Conservation (phyloP, 2,329 filamentous ascomycete species). For the Ascochyta lentis region DNA sequence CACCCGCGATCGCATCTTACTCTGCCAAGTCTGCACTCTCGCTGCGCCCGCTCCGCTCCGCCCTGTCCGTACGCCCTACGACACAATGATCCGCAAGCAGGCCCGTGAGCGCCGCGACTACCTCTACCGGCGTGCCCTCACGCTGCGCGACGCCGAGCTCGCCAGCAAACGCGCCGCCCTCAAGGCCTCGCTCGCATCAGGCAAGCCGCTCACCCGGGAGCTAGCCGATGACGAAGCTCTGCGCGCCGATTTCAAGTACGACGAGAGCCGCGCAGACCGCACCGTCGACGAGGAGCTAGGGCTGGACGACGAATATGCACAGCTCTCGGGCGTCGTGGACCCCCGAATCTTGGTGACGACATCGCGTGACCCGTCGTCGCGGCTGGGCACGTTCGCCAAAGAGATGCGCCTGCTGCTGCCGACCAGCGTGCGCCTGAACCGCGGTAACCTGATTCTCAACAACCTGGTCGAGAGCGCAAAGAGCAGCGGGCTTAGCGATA, state of each 20-base stretch:
- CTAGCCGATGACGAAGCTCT: slow-evolving; percentile 87
- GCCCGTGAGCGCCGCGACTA: slow-evolving; percentile 83
- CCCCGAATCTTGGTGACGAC: slow-evolving; percentile 90
- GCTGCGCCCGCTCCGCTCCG: too few relatives aligned
- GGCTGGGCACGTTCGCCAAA: slow-evolving; percentile 89
- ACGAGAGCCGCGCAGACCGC: slow-evolving; percentile 78
- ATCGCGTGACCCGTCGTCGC: slow-evolving; percentile 82
- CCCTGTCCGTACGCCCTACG: too few relatives aligned
- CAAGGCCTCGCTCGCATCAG: slow-evolving; percentile 83
- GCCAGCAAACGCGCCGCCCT: slow-evolving; percentile 89
- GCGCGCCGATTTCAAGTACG: slow-evolving; percentile 89
- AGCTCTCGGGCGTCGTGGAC: slow-evolving; percentile 89
- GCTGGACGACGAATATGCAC: slow-evolving; percentile 87
- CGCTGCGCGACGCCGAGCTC: slow-evolving; percentile 81
- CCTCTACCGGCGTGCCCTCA: slow-evolving; percentile 79
- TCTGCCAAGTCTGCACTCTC: too few relatives aligned
- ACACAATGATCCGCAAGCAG: slow-evolving; percentile 57
- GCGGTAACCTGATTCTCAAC: slow-evolving; percentile 86
- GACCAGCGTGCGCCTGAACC: slow-evolving; percentile 85
- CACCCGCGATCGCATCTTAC: too few relatives aligned
- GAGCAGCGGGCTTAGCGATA: slow-evolving; percentile 79
- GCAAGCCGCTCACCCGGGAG: slow-evolving; percentile 80
- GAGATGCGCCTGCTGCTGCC: slow-evolving; percentile 85
- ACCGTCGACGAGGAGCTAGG: slow-evolving; percentile 73
- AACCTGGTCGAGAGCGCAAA: slow-evolving; percentile 85